A percentile compares a stretch with the other conserved stretches of the same genome.
These are phyloP conservation scores for Moesziomyces globuligerus DNA, from an alignment of 1,284 basidiomycete genomes.

Conservation along the genomic window DNA sequence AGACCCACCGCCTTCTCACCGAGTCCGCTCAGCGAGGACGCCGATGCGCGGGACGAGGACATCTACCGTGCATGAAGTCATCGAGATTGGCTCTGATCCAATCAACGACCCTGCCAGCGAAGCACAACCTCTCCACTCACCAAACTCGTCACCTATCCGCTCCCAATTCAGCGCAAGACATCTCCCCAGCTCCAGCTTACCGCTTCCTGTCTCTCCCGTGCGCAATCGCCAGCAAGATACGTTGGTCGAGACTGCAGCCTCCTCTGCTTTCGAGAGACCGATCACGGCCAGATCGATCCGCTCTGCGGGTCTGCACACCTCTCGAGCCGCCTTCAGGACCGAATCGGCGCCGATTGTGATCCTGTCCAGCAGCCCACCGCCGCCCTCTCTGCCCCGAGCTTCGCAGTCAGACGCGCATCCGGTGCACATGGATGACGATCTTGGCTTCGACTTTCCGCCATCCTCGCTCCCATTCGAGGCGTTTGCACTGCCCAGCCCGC, in stretches of 20 bases:
- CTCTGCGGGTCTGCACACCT: neutral
- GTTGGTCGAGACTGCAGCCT: neutral
- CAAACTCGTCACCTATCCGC: conserved; percentile 32
- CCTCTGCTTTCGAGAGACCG: neutral
- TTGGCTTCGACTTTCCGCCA: conserved; percentile 10
- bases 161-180: conserved; percentile 26
- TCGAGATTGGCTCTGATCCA: conserved; percentile 40
- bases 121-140: neutral
- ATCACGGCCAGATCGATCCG: neutral
- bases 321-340: neutral
- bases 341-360: conserved; percentile 40
- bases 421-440: neutral
- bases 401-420: conserved; percentile 7
- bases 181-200: conserved; percentile 28
- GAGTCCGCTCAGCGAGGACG: neutral
- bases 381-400: conserved; percentile 9
- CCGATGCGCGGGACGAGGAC: neutral
- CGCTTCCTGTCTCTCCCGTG: conserved; percentile 14
- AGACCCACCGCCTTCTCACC: conserved; percentile 18
- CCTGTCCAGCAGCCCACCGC: conserved; percentile 41
- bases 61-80: conserved; percentile 17
- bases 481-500: conserved; percentile 15
- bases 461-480: conserved; percentile 22
- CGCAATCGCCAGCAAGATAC: neutral
- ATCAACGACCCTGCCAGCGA: conserved; percentile 35